These are phyloP conservation scores for Protomyces inundatus DNA, from an alignment of 1,139 yeast species.

Conservation along the genomic window DNA sequence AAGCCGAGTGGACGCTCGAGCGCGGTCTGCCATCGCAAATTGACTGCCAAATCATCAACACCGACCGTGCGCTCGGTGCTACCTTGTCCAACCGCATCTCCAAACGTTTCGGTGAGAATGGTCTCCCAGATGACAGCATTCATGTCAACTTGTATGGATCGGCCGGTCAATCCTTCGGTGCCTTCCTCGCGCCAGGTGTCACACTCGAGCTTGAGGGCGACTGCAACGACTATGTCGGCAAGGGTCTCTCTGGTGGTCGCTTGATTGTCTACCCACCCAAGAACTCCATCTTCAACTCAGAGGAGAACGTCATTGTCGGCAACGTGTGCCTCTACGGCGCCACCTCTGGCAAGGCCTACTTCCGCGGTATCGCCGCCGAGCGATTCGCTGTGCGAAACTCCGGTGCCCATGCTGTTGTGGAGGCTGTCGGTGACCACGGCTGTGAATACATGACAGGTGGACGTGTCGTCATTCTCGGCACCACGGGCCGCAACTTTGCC, in stretches of 20 bases:
- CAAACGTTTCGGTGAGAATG: slow-evolving; percentile 85
- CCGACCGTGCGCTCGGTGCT: slow-evolving; percentile 94
- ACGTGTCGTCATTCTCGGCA: slow-evolving; percentile 85
- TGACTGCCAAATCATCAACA: slow-evolving; percentile 86
- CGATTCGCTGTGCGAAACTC: slow-evolving; percentile 98
- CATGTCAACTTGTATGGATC: slow-evolving; percentile 88
- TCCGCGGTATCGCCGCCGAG: slow-evolving; percentile 97
- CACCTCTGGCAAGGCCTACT: slow-evolving; percentile 87
- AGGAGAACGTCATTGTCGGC: slow-evolving; percentile 93
- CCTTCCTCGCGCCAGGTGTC: slow-evolving; percentile 92
- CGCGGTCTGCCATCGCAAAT: slow-evolving; percentile 92
- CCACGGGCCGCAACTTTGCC: slow-evolving; percentile 91
- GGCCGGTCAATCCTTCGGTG: slow-evolving; percentile 99
- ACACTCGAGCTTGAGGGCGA: slow-evolving; percentile 96
- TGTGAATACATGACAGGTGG: slow-evolving; percentile 99
- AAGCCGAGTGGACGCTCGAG: slow-evolving; percentile 86
- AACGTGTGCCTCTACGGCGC: slow-evolving; percentile 98
- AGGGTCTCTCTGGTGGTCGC: slow-evolving; percentile 95
- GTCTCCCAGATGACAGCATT: slow-evolving; percentile 92
- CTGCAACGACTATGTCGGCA: slow-evolving; percentile 95
- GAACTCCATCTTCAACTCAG: slow-evolving; percentile 78
- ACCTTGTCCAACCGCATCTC: slow-evolving; percentile 91
- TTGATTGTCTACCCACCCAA: slow-evolving; percentile 86
- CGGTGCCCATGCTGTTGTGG: slow-evolving; percentile 94
- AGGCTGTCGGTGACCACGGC: slow-evolving; percentile 97